Evolutionary conservation across 2,329 filamentous ascomycete genomes (phyloP), one percentile per base, ranked within the genome.

Genomic region (Colletotrichum eremochloae): DNA sequence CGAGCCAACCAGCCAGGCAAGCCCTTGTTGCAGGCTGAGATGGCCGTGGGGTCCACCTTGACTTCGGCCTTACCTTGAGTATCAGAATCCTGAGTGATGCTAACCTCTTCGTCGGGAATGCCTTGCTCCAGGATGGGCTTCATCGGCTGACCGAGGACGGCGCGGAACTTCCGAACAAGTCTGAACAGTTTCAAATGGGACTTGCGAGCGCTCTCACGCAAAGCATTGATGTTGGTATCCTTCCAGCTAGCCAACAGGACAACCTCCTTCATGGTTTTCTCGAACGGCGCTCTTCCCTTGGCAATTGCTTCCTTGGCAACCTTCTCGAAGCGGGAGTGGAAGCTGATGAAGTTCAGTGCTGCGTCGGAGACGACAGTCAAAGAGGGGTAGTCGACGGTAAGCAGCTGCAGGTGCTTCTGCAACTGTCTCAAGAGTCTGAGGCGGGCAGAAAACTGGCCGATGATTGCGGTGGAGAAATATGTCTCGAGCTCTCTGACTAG

Each of bases 181-280:
- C 94, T 94, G 84, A 97, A 97, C 2, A 99, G 88, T 81, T 97
- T 98, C 77, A 93, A 90, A 79, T 99, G 96, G 29, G 95, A 98
- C 72, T 92, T 92, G 77, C 93, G 92, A 1, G 96, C 95, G 81
- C 96, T 98, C 78, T 98, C 95, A 75, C 92, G 90, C 20, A 99
- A 85, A 1, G 94, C 94, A 60, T 92, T 92, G 74, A 99, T 97
- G 78, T 98, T 99, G 31, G 94, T 97, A 76, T 99, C 96, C 80
- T 97, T 98, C 97, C 97, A 99, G 81, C 95, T 98, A 9, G 95
- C 95, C 76, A 99, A 85, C 64, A 97, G 90, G 20, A 99, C 88
- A n/a, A 98, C 91, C 76, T 98, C 94, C 79, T 93, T 96, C 88
- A 98, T 94, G 69, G 94, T 91, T 82, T 95, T 97, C 80, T 98